Evolutionary conservation across 345 rosid species (phyloP), one percentile per base, ranked within the genome.

Genomic region (Eutrema japonicum): DNA sequence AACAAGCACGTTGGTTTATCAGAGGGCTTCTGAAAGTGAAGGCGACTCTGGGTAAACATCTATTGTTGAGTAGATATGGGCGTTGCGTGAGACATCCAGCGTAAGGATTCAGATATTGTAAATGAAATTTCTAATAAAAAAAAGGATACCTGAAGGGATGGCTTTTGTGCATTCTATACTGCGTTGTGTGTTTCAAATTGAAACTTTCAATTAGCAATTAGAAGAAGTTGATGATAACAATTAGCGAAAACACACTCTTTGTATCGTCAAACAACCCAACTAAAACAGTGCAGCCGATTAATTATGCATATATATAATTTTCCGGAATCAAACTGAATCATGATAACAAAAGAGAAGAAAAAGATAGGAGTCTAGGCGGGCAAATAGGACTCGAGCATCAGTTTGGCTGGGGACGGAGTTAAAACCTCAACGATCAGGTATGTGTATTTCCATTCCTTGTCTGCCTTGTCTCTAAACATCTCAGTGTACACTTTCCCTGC

Each of bases 401-500:
- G 55, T 71, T 84, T 89, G 35, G 87, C 79, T 54, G 77, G 87
- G 26, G 90, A 83, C 45, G 98, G 98, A 47, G 91, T 80, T 69
- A 50, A 53, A 67, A 92, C 79, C 80, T 92, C 91, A 12, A 95
- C 99, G 58, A 92, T 83, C 80, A 95, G 79, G 79, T 87, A 90
- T 0, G 92, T 88, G 66, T 85, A 95, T 74, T 85, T 95, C 99
- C 96, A 95, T 50, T 95, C 83, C 79, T 85, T 86, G 70, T 89
- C 96, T 46, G 58, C 79, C 74, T 87, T 87, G 84, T 92, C 99
- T 74, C 79, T 92, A 84, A 95, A 92, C 99, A 92, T 95, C 78
- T 89, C 89, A 6, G 96, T 73, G 64, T 80, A 87, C 49, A 90
- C 99, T 73, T 88, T 95, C 37, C 97, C 99, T 5, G 91, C 88